Conservation (phyloP, 2,329 filamentous ascomycete species). For the Xylariaceae sp. region DNA sequence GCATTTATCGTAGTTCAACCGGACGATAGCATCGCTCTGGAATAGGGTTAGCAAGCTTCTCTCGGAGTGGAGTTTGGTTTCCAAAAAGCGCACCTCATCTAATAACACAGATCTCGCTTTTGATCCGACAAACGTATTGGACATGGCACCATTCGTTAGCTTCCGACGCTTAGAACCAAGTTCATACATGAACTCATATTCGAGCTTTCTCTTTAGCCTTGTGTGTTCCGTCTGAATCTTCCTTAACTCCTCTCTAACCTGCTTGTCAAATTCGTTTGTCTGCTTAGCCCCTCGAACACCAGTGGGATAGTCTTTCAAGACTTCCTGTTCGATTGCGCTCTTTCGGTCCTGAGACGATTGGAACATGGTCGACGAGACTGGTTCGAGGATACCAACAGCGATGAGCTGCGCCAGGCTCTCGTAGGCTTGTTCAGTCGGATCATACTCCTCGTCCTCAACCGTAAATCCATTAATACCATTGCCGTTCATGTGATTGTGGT, state of each 20-base stretch:
- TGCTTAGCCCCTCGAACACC: conserved; percentile 66
- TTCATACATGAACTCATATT: conserved; percentile 23
- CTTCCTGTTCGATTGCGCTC: conserved; percentile 64
- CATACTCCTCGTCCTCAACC: conserved; percentile 12
- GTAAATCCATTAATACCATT: conserved; percentile 35
- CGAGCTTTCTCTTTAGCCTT: conserved; percentile 33
- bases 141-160: conserved; percentile 50
- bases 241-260: conserved; percentile 29
- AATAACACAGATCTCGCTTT: conserved; percentile 45
- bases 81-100: conserved; percentile 53
- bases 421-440: conserved; percentile 49
- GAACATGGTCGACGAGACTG: conserved; percentile 60
- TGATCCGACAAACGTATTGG: conserved; percentile 43
- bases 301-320: conserved; percentile 57
- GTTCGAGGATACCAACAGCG: conserved; percentile 68
- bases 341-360: conserved; percentile 63
- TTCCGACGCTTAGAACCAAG: conserved; percentile 55
- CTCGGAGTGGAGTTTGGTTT: not conserved
- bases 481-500: conserved; percentile 37
- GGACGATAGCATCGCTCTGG: conserved; percentile 72
- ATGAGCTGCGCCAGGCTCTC: conserved; percentile 58
- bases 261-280: conserved; percentile 59
- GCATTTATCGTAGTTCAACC: conserved; percentile 84
- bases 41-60: conserved; percentile 31
- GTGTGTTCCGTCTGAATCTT: conserved; percentile 29